Percentiles rank a stretch among this genome's conserved stretches.
These are phyloP conservation scores for Yarrowia osloensis DNA, from an alignment of 805 yeast species.

Conservation along the genomic window DNA sequence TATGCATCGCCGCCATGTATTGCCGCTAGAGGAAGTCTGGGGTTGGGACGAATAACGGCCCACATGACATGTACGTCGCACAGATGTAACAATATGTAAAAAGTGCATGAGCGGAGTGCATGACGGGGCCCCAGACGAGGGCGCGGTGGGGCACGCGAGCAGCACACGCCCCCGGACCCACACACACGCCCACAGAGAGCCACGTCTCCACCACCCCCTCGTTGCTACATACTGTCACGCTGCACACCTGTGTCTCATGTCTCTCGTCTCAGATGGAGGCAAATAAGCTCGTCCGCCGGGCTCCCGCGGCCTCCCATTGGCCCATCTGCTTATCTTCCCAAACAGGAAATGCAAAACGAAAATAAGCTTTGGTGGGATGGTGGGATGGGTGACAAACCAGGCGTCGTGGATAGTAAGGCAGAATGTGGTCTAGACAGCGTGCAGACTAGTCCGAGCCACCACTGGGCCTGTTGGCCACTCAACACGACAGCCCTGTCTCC, in stretches of 20 bases:
- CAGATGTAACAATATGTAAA: conserved; percentile 27
- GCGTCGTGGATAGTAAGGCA: not conserved
- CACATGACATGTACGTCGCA: not conserved
- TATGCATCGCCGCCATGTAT: conserved; percentile 7
- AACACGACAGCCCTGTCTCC: too few relatives aligned
- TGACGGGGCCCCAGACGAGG: not conserved
- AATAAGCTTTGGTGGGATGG: not conserved
- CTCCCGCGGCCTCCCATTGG: conserved; percentile 12
- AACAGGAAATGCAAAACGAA: conserved; percentile 21
- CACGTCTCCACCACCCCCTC: not conserved
- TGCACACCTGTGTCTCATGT: not conserved
- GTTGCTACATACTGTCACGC: not conserved
- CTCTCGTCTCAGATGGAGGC: not conserved
- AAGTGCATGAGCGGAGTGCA: conserved; percentile 12
- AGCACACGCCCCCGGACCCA: not conserved
- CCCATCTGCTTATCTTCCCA: conserved; percentile 15
- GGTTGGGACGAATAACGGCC: not conserved
- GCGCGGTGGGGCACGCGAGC: not conserved
- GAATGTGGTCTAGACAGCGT: not conserved
- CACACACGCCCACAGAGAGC: too few relatives aligned
- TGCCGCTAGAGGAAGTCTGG: conserved; percentile 27
- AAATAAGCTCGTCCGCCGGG: not conserved
- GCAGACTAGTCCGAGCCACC: too few relatives aligned
- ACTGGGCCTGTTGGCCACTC: too few relatives aligned
- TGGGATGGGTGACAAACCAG: not conserved